Conservation (phyloP, 164 flowering plant genomes). For the Hamamelis virginiana region DNA sequence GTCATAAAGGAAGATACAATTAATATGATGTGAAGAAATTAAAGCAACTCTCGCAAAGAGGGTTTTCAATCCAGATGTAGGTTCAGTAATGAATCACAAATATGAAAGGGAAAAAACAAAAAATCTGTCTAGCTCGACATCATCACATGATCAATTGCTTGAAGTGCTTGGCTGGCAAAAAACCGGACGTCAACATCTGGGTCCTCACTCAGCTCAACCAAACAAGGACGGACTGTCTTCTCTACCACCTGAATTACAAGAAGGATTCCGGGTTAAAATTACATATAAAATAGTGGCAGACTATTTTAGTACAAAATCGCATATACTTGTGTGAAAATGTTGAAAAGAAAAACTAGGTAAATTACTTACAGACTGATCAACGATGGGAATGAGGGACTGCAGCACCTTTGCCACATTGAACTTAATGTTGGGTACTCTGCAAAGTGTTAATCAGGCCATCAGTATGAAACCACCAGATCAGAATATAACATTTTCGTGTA, state of each 20-base stretch:
- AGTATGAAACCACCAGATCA: constrained; percentile 1
- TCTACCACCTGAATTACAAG: constrained; percentile 68
- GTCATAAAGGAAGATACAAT: too few relatives aligned
- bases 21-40: too few relatives aligned
- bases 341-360: not conserved
- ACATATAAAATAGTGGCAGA: too few relatives aligned
- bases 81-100: too few relatives aligned
- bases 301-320: too few relatives aligned
- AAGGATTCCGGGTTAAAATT: not conserved
- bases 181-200: constrained; percentile 95
- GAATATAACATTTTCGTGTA: not conserved
- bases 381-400: constrained; percentile 82
- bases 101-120: not conserved
- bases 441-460: not conserved
- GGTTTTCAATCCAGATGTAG: too few relatives aligned
- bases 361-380: constrained; percentile 77
- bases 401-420: constrained; percentile 96
- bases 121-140: constrained; percentile 42
- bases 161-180: constrained; percentile 81
- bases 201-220: constrained; percentile 85
- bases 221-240: constrained; percentile 72
- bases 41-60: too few relatives aligned
- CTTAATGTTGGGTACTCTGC: constrained; percentile 90
- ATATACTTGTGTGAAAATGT: too few relatives aligned
- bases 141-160: constrained; percentile 68